These are phyloP conservation scores for Helotiales sp. DNA, from an alignment of 2,329 filamentous ascomycete genomes.

Conservation along the genomic window DNA sequence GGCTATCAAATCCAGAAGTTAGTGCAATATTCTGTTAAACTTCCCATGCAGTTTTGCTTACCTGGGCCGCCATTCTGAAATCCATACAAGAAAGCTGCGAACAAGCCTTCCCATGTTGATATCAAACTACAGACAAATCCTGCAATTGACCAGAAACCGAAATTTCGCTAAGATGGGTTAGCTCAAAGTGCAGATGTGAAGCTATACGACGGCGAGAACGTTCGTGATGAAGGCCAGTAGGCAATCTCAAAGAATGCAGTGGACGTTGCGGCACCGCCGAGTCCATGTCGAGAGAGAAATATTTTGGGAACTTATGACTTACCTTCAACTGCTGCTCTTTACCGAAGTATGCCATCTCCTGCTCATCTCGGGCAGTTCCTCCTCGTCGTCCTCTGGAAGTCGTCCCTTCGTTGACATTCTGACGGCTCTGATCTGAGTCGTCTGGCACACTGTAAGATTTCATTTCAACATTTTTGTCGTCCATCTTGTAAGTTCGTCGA, in stretches of 20 bases:
- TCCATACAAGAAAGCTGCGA: constrained; percentile 29
- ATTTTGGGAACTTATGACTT: not conserved
- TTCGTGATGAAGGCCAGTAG: not conserved
- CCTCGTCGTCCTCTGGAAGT: constrained; percentile 33
- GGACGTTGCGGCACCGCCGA: not conserved
- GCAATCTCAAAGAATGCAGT: not conserved
- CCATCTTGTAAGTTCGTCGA: constrained; percentile 25
- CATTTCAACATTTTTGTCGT: constrained; percentile 27
- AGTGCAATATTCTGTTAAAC: not conserved
- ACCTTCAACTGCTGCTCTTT: constrained; percentile 37
- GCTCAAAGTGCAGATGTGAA: not conserved
- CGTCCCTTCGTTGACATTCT: not conserved
- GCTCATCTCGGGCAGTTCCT: constrained; percentile 32
- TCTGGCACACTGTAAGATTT: constrained; percentile 10
- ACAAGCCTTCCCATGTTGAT: constrained; percentile 33
- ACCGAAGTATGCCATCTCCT: constrained; percentile 37
- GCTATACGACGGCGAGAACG: not conserved
- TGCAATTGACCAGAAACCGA: constrained; percentile 31
- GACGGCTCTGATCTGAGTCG: not conserved
- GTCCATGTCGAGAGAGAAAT: not conserved
- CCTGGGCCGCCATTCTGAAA: constrained; percentile 34
- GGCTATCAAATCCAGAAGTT: constrained; percentile 25
- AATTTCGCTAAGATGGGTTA: constrained; percentile 23
- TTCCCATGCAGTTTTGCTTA: not conserved
- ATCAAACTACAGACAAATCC: constrained; percentile 31